phyloP scores from a whole-genome alignment of 371 early-diverging fungal genomes.

The Circinella umbellata region DNA sequence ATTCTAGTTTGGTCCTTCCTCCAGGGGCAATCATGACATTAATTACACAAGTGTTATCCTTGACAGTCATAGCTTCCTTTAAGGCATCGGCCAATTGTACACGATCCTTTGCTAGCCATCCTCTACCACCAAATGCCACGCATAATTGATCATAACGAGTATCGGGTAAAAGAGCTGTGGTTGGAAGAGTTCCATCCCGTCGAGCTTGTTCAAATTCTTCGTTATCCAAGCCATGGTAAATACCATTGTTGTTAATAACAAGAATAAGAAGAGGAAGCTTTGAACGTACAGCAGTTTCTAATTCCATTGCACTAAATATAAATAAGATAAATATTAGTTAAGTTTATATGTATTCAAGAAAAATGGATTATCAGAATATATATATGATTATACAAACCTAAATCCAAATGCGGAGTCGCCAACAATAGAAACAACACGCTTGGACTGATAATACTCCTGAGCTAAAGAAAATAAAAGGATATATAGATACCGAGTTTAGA shows the following conservation, averaged over 20 bases:
- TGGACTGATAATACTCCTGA: conserved; percentile 56
- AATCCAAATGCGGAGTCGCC: conserved; percentile 89
- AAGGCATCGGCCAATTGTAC: conserved; percentile 63
- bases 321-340: neutral
- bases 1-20: conserved; percentile 46
- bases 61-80: conserved; percentile 47
- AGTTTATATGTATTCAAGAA: neutral
- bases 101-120: conserved; percentile 66
- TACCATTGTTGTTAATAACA: conserved; percentile 84
- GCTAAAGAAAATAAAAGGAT: conserved; percentile 36
- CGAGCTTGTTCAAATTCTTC: conserved; percentile 41
- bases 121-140: conserved; percentile 70
- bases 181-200: conserved; percentile 49
- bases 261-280: conserved; percentile 70
- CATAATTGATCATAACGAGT: conserved; percentile 72
- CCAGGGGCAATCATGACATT: conserved; percentile 59
- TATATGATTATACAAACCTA: conserved; percentile 32
- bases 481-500: too few species aligned
- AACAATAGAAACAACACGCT: conserved; percentile 69
- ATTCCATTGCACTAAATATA: conserved; percentile 70
- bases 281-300: conserved; percentile 78
- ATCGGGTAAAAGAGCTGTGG: conserved; percentile 70
- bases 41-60: conserved; percentile 47
- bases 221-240: conserved; percentile 72
- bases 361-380: neutral